These are phyloP conservation scores for Penicillium sp. DNA, from an alignment of 2,329 filamentous ascomycete species.

Conservation along the genomic window DNA sequence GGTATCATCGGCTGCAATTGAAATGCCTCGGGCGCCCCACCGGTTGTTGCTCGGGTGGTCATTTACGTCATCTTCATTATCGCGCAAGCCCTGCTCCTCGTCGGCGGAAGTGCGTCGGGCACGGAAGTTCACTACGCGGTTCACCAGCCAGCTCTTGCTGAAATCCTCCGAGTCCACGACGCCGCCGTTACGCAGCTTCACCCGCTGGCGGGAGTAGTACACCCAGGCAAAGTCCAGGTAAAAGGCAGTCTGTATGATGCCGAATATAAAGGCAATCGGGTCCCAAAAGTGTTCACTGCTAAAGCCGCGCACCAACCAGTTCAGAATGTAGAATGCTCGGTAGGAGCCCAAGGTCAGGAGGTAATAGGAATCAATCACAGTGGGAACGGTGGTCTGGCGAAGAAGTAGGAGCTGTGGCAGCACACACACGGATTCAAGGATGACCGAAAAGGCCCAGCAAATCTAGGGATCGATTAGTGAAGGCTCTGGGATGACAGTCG, in stretches of 20 bases:
- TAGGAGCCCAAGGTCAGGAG: conserved; percentile 83
- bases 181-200: conserved; percentile 84
- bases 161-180: conserved; percentile 88
- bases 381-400: conserved; percentile 90
- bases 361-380: conserved; percentile 96
- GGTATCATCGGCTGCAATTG: conserved; percentile 56
- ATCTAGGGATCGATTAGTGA: conserved; percentile 49
- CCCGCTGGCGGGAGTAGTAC: conserved; percentile 86
- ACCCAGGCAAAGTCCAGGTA: conserved; percentile 97
- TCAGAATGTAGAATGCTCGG: conserved; percentile 81
- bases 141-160: conserved; percentile 76
- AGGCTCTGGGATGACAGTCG: background rate
- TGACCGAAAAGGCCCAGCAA: conserved; percentile 81
- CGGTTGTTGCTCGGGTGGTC: conserved; percentile 37
- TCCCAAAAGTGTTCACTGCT: conserved; percentile 58
- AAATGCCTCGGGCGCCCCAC: conserved; percentile 57
- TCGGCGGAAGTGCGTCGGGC: conserved; percentile 31
- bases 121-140: conserved; percentile 63
- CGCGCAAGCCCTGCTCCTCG: conserved; percentile 36
- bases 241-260: conserved; percentile 79
- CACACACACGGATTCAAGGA: conserved; percentile 86
- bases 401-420: conserved; percentile 87
- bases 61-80: conserved; percentile 28
- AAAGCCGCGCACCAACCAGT: conserved; percentile 75
- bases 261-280: conserved; percentile 74